Evolutionary conservation across 2,329 filamentous ascomycete genomes (phyloP), one percentile per base, ranked within the genome.

Genomic region (Claviceps sp.): DNA sequence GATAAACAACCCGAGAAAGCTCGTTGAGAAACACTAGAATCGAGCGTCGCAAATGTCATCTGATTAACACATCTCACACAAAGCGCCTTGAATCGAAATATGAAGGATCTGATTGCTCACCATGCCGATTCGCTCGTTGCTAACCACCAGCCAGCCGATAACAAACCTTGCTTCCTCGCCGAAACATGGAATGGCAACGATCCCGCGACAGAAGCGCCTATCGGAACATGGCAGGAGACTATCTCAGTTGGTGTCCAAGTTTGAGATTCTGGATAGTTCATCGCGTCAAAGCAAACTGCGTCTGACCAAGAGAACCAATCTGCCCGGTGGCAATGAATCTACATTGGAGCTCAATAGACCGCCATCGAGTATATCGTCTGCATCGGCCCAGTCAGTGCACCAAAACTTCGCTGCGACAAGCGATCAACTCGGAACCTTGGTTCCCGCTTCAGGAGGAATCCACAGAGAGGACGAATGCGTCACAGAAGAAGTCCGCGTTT

Each of bases 211-310:
- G 20, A 52, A 45, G 38, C 50, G 45, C 36, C 16, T 20, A 44
- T 26, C 17, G 29, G 38, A 43, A 38, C 22, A 29, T 11, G 45
- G 50, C 4, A 52, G 45, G 13, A 29, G 16, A n/a, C 53, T 68
- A 23, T 61, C 66, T 38, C 60, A 64, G 29, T 61, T 68, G 16
- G 60, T 68, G 0, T 65, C 63, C n/a, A 67, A 63, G 43, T 68
- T 67, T 39, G 66, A 68, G 54, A 54, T 55, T n/a, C 56, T 65
- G 3, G 63, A 66, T 47, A 56, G 56, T 20, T 40, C 50, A 6
- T 47, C 56, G 37, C 53, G 47, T 23, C 38, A 48, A 17, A 38
- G 38, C 49, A 52, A 47, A 17, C 22, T 26, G 4, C 1, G 47
- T n/a, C 43, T 26, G n/a, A 14, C 14, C 16, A 46, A 40, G 20